Conservation (phyloP, 345 rosid species). For the Lumnitzera racemosa region DNA sequence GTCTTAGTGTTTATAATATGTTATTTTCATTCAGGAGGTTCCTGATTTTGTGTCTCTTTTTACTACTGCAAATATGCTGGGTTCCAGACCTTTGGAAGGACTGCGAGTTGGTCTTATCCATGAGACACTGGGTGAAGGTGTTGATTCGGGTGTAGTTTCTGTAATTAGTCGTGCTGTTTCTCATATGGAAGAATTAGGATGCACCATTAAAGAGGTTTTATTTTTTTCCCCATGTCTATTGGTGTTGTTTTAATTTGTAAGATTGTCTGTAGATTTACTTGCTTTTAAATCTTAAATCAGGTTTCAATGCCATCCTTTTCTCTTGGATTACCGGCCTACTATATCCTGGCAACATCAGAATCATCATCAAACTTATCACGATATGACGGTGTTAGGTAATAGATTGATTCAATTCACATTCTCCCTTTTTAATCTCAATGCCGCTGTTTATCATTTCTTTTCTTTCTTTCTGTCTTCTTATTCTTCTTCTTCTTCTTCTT, state of each 20-base stretch:
- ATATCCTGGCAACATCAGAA: constrained; percentile 80
- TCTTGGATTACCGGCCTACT: constrained; percentile 87
- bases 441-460: too few species aligned
- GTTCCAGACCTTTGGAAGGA: constrained; percentile 69
- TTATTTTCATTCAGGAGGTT: constrained; percentile 42
- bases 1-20: too few species aligned
- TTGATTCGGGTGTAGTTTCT: constrained; percentile 66
- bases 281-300: constrained; percentile 20
- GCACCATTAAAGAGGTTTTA: constrained; percentile 55
- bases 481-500: neutral
- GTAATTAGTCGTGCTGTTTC: constrained; percentile 58
- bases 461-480: too few species aligned
- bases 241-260: neutral
- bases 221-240: neutral
- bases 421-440: too few species aligned
- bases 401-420: neutral
- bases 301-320: constrained; percentile 84
- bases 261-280: neutral
- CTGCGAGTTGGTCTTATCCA: constrained; percentile 73
- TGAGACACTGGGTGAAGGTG: constrained; percentile 73
- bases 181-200: constrained; percentile 84
- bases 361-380: constrained; percentile 88
- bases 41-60: constrained; percentile 60
- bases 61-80: constrained; percentile 27
- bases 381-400: constrained; percentile 85